Evolutionary conservation across 1,284 basidiomycete genomes (phyloP).

Genomic region (Cronartium quercuum): DNA sequence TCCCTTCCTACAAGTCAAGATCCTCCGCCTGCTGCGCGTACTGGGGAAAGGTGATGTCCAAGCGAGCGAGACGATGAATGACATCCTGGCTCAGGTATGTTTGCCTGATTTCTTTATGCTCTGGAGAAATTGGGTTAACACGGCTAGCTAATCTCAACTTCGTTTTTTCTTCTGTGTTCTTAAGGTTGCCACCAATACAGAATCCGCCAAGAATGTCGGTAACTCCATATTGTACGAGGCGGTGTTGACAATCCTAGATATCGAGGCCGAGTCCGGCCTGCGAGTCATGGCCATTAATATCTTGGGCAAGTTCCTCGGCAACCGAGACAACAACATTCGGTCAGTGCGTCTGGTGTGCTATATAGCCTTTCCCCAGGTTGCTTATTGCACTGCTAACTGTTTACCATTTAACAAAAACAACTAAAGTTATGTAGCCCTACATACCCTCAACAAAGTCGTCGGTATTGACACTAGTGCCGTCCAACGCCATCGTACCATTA

Average conservation of each 20-base stretch:
- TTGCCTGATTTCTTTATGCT: background rate
- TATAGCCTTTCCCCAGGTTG: background rate
- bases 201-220: conserved; percentile 95
- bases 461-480: conserved; percentile 97
- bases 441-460: conserved; percentile 98
- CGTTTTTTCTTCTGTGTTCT: background rate
- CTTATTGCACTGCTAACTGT: background rate
- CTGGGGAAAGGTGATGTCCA: conserved; percentile 77
- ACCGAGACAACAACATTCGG: conserved; percentile 98
- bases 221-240: conserved; percentile 98
- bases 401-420: background rate
- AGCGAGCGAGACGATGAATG: conserved; percentile 95
- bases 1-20: conserved; percentile 95
- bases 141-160: background rate
- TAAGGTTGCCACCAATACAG: conserved; percentile 96
- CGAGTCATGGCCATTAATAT: conserved; percentile 99
- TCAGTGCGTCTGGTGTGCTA: conserved; percentile 50
- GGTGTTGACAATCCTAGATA: conserved; percentile 93
- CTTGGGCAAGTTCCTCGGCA: conserved; percentile 93
- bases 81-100: conserved; percentile 84
- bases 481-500: conserved; percentile 94
- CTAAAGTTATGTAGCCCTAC: conserved; percentile 86
- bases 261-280: conserved; percentile 89
- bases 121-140: background rate
- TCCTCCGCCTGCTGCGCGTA: conserved; percentile 82